Evolutionary conservation across 1,284 basidiomycete genomes (phyloP).

Genomic region (Cystobasidium pallidum): DNA sequence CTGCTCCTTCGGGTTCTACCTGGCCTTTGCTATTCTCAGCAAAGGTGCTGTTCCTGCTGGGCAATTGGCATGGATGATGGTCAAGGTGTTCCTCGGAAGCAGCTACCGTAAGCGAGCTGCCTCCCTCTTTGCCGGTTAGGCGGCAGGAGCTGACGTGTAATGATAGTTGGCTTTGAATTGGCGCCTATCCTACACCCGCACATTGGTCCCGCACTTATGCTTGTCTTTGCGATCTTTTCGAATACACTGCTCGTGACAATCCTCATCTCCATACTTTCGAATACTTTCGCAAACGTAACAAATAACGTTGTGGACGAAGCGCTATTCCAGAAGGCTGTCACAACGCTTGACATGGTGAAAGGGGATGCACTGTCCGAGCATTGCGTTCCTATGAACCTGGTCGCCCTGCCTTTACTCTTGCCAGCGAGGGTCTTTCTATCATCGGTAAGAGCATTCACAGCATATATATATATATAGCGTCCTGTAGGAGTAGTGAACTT

Average conservation of each 20-base stretch:
- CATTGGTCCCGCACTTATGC: slow-evolving; percentile 48
- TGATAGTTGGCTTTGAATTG: slow-evolving; percentile 51
- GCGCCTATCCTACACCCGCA: slow-evolving; percentile 48
- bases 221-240: slow-evolving; percentile 45
- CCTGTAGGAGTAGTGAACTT: neutral
- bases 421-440: slow-evolving; percentile 37
- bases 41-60: slow-evolving; percentile 42
- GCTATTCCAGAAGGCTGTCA: slow-evolving; percentile 49
- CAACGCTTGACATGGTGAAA: slow-evolving; percentile 52
- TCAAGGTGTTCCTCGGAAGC: slow-evolving; percentile 47
- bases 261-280: slow-evolving; percentile 51
- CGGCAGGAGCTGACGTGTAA: no score
- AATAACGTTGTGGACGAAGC: slow-evolving; percentile 49
- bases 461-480: neutral
- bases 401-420: slow-evolving; percentile 48
- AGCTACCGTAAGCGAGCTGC: slow-evolving; percentile 36
- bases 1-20: slow-evolving; percentile 50
- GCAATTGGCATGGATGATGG: slow-evolving; percentile 50
- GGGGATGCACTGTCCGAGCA: slow-evolving; percentile 50
- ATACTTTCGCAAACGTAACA: slow-evolving; percentile 50
- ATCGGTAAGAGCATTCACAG: slow-evolving; percentile 37
- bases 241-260: slow-evolving; percentile 50
- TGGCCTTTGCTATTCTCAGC: slow-evolving; percentile 48
- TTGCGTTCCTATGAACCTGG: slow-evolving; percentile 48
- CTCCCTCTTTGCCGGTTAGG: no score